Conservation (phyloP, 331 rosid species). For the Phaseolus coccineus region DNA sequence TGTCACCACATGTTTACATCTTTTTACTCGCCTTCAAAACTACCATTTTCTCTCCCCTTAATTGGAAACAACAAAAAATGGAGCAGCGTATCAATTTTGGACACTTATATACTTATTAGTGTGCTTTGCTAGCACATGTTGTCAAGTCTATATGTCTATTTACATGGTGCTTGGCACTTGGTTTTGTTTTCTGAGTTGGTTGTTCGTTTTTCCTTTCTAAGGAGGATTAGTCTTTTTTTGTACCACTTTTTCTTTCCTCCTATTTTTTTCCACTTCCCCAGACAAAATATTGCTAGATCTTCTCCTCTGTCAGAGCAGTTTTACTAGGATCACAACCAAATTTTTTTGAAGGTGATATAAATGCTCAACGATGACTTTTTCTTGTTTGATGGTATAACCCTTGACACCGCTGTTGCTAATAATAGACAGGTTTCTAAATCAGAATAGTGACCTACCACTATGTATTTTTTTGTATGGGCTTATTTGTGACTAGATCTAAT, state of each 20-base stretch:
- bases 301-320: not conserved
- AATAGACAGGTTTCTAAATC: slow-evolving; percentile 10
- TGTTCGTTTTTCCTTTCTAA: slow-evolving; percentile 15
- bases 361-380: not conserved
- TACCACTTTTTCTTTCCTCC: not conserved
- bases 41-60: too few relatives aligned
- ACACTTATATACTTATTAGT: not conserved
- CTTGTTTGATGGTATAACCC: not conserved
- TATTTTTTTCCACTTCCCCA: not conserved
- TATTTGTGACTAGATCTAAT: not conserved
- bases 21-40: slow-evolving; percentile 1
- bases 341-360: not conserved
- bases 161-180: too few relatives aligned
- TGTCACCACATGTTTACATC: not conserved
- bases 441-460: slow-evolving; percentile 3
- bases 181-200: too few relatives aligned
- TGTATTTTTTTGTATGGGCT: not conserved
- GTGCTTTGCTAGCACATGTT: not conserved
- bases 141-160: not conserved
- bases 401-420: slow-evolving; percentile 1
- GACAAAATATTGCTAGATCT: slow-evolving; percentile 14
- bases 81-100: slow-evolving; percentile 20
- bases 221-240: not conserved
- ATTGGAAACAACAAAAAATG: not conserved
- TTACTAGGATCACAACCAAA: slow-evolving; percentile 1